These are phyloP conservation scores for Suhomyces sp. DNA, from an alignment of 805 yeast species.

Conservation along the genomic window DNA sequence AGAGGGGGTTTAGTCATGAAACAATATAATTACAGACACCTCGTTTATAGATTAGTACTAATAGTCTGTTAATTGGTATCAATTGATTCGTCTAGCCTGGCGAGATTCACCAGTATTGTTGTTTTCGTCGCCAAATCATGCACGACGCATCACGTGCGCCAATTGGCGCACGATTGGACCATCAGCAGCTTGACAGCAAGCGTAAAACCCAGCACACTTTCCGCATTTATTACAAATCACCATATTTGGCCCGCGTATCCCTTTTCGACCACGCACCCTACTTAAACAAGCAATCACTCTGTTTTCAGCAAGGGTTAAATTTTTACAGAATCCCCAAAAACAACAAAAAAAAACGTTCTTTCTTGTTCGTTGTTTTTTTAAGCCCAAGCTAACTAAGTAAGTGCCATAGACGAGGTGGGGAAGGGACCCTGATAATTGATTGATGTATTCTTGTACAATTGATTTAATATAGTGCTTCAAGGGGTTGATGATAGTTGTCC, in stretches of 20 bases:
- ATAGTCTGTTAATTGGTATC: neutral
- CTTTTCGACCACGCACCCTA: constrained; percentile 5
- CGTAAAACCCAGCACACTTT: constrained; percentile 6
- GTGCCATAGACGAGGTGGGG: constrained; percentile 1
- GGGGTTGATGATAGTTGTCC: neutral
- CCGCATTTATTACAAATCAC: constrained; percentile 10
- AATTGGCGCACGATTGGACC: neutral
- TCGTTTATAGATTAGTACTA: neutral
- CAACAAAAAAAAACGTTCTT: constrained; percentile 6
- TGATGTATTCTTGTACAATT: neutral
- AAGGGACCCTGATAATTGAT: neutral
- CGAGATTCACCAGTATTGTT: neutral
- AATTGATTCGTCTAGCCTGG: neutral
- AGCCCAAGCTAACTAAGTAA: constrained; percentile 4
- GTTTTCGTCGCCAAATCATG: neutral
- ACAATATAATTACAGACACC: neutral
- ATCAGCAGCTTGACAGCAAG: neutral
- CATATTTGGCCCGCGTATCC: constrained; percentile 8
- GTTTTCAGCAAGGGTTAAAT: constrained; percentile 7
- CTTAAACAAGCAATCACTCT: constrained; percentile 7
- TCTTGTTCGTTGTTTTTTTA: constrained; percentile 5
- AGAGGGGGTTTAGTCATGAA: neutral
- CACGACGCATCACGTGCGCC: neutral
- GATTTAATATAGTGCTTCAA: neutral
- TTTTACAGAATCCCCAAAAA: constrained; percentile 5